phyloP scores from a whole-genome alignment of 2,329 filamentous ascomycete species.

The Colletotrichum magnum region DNA sequence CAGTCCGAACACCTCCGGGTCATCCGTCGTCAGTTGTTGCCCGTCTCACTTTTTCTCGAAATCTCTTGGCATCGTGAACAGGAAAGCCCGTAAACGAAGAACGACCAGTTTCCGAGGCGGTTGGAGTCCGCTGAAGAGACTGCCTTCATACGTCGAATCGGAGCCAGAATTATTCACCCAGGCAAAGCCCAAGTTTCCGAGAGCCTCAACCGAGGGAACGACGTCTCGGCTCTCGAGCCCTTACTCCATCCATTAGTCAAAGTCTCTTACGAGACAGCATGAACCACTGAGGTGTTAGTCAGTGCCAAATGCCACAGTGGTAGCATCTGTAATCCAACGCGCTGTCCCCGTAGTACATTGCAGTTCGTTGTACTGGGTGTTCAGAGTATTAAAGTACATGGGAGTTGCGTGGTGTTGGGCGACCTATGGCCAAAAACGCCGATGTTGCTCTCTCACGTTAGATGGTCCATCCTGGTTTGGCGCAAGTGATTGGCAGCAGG shows the following conservation, averaged over 20 bases:
- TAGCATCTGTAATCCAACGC: background rate
- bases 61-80: conserved; percentile 3
- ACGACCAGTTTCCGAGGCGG: background rate
- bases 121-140: too few relatives aligned
- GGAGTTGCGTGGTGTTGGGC: background rate
- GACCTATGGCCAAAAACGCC: background rate
- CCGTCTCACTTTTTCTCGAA: conserved; percentile 6
- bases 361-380: too few relatives aligned
- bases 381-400: too few relatives aligned
- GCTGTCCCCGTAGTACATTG: too few relatives aligned
- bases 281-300: conserved; percentile 13
- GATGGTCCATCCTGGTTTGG: background rate
- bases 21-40: background rate
- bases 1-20: background rate
- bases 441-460: too few relatives aligned
- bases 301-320: conserved; percentile 9
- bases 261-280: conserved; percentile 31
- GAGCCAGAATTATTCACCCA: background rate
- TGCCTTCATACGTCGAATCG: too few relatives aligned
- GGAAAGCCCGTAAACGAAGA: background rate
- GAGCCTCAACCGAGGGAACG: background rate
- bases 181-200: background rate
- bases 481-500: background rate
- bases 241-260: conserved; percentile 9
- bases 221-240: conserved; percentile 8